Conservation (phyloP, 345 rosid genomes). For the Syzygium aromaticum region DNA sequence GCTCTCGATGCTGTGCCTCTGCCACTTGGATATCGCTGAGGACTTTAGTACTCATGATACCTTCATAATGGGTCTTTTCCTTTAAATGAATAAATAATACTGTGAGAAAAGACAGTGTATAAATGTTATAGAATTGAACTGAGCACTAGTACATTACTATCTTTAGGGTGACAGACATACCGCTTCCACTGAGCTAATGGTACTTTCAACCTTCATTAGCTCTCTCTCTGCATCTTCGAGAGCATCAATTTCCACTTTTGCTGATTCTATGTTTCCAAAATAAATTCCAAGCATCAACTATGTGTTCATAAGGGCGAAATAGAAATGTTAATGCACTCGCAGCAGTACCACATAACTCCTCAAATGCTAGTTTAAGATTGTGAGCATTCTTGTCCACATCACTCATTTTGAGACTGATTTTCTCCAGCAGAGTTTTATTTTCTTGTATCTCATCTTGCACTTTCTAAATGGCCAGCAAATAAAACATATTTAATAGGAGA, state of each 20-base stretch:
- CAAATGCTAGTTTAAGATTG: conserved; percentile 47
- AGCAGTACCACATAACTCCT: conserved; percentile 59
- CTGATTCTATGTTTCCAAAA: conserved; percentile 39
- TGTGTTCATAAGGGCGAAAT: background rate
- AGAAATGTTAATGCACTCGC: background rate
- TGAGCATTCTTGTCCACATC: conserved; percentile 52
- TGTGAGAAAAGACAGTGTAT: background rate
- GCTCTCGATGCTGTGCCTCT: conserved; percentile 44
- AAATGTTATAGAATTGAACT: background rate
- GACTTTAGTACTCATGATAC: conserved; percentile 68
- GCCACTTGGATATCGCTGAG: conserved; percentile 56
- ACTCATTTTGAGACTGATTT: conserved; percentile 27
- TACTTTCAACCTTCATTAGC: conserved; percentile 60
- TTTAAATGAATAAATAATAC: conserved; percentile 7
- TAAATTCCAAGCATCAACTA: background rate
- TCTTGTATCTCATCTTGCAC: conserved; percentile 40
- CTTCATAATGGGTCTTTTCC: conserved; percentile 75
- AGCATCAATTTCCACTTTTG: conserved; percentile 64
- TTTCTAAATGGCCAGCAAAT: conserved; percentile 20
- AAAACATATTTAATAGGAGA: background rate
- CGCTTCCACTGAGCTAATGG: conserved; percentile 44
- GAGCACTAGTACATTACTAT: background rate
- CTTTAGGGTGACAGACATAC: conserved; percentile 16
- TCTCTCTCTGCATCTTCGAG: conserved; percentile 70
- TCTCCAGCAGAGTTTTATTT: conserved; percentile 39